Base-by-base conservation (phyloP, 2,329 filamentous ascomycete genomes). In the Rosellinia necatrix region DNA sequence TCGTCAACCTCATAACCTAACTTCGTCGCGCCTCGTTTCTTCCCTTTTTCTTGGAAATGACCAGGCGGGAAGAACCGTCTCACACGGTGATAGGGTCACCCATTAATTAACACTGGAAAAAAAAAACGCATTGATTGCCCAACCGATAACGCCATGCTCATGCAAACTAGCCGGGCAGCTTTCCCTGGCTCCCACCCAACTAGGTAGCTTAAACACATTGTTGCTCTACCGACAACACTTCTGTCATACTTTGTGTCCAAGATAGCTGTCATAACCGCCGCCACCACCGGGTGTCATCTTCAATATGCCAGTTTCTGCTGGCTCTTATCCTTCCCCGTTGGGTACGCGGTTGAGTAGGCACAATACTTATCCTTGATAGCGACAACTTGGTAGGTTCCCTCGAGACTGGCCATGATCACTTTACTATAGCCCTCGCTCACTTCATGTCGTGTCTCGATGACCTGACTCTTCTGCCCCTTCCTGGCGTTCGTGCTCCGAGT, bases 311-410 rank as follows among this genome's bases (percentile, higher is more conserved):
- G 38, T 57, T 66, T 53, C 70, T 79, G 71, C 68, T 75, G 67
- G 41, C 78, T 76, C 62, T 75, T 78, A 56, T 74, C 72, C 30
- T 77, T 81, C 48, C 78, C 78, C 41, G 76, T 75, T 34, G 80
- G 74, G 62, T 84, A 82, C 68, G 87, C 82, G 58, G 87, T 93
- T 41, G 90, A 90, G 73, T 96, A 96, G 22, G 91, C 87, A 72
- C 94, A 99, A 76, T 85, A 96, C 68, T 86, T 86, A 74, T 99
- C 94, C 79, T 96, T 96, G 74, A 99, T 96, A 9, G 91, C 88
- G 25, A 97, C 90, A 15, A 99, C 93, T 76, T 99, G 94, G 70
- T 99, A 99, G 64, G 92, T 96, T 46, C 94, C 94, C 79, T 97
- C 94, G 70, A 96, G 90, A 65, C 88, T 92, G 22, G 92, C 92